A percentile compares a stretch with the other conserved stretches of the same genome.
These are phyloP conservation scores for Rhodamnia argentea DNA, from an alignment of 345 rosid genomes.

Conservation along the genomic window DNA sequence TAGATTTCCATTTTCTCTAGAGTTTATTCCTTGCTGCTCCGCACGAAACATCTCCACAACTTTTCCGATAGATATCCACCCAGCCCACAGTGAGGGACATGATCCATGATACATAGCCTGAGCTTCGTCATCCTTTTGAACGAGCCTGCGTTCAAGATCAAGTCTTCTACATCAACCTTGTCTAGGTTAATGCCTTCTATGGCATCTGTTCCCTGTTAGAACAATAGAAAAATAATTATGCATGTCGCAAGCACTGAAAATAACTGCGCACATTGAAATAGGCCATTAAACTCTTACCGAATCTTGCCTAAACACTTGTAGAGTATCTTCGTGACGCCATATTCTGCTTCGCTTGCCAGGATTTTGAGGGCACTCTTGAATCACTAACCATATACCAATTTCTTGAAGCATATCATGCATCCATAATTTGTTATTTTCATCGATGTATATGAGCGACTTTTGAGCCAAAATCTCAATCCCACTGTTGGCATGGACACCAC, in stretches of 20 bases:
- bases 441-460: background rate
- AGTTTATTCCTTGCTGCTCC: background rate
- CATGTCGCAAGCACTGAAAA: too few species aligned
- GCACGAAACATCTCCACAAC: background rate
- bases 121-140: background rate
- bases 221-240: background rate
- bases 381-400: background rate
- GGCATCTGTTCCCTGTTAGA: background rate
- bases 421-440: background rate
- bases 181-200: background rate
- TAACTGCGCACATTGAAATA: too few species aligned
- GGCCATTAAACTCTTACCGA: background rate
- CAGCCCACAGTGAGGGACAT: background rate
- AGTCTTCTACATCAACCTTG: background rate
- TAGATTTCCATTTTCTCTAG: background rate
- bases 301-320: background rate
- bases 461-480: background rate
- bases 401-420: background rate
- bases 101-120: background rate
- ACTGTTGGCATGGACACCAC: background rate
- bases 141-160: background rate
- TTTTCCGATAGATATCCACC: background rate
- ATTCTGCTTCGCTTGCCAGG: background rate
- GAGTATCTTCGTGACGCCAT: background rate
- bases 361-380: background rate